Percentiles rank a stretch among this genome's conserved stretches.
Evolutionary conservation across 106 monocot genomes (phyloP).

Genomic region (Xerophyta viscosa): DNA sequence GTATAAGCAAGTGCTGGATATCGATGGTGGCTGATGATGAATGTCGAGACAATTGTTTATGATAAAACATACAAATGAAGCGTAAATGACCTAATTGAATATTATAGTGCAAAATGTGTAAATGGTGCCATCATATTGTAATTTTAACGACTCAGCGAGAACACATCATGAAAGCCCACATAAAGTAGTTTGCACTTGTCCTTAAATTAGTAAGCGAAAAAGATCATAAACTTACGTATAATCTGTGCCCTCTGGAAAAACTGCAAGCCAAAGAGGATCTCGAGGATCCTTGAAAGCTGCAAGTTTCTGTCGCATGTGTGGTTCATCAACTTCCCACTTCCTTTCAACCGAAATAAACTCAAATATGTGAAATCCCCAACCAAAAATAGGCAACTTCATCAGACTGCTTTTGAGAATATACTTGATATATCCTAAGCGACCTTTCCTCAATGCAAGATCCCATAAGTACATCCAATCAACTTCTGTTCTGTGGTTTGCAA

Average conservation of each 20-base stretch:
- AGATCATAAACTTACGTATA: slow-evolving; percentile 56
- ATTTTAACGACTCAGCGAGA: too few species aligned
- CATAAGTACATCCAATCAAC: slow-evolving; percentile 99
- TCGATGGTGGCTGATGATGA: too few species aligned
- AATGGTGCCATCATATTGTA: too few species aligned
- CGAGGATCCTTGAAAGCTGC: slow-evolving; percentile 48
- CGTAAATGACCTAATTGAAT: too few species aligned
- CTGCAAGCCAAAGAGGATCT: slow-evolving; percentile 88
- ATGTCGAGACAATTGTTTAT: too few species aligned
- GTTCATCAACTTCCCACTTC: slow-evolving; percentile 87
- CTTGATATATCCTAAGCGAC: slow-evolving; percentile 65
- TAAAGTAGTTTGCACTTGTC: too few species aligned
- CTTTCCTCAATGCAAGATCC: slow-evolving; percentile 91
- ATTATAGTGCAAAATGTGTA: too few species aligned
- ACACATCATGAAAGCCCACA: too few species aligned
- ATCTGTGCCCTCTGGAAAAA: slow-evolving; percentile 98
- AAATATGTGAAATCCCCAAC: slow-evolving; percentile 90
- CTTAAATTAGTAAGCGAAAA: not conserved
- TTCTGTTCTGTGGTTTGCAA: slow-evolving; percentile 95
- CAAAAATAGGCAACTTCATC: slow-evolving; percentile 91
- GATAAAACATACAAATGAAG: too few species aligned
- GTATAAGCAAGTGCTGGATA: too few species aligned
- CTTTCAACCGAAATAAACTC: slow-evolving; percentile 96
- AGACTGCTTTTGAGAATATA: slow-evolving; percentile 89
- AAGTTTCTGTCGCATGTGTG: slow-evolving; percentile 47